Evolutionary conservation across 768 basidiomycete species (phyloP).

Genomic region (Tulasnella sp.): DNA sequence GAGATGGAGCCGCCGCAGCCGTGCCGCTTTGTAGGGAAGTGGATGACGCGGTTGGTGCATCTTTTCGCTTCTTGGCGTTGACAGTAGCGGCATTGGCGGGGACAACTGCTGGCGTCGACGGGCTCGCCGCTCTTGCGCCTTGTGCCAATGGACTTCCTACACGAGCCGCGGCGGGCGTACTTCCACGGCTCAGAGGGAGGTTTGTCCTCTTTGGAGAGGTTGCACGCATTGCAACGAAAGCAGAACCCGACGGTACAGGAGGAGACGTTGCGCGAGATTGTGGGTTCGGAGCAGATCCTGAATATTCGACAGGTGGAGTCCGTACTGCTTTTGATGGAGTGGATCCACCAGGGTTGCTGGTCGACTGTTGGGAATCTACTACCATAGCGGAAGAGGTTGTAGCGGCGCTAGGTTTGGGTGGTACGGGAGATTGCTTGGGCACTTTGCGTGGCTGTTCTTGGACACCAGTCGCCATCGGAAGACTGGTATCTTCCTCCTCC

Average conservation of each 20-base stretch:
- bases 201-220: conserved; percentile 68
- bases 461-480: conserved; percentile 21
- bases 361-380: conserved; percentile 29
- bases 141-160: conserved; percentile 45
- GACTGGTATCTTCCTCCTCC: conserved; percentile 34
- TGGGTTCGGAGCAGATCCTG: conserved; percentile 23
- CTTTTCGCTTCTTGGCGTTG: conserved; percentile 47
- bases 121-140: conserved; percentile 28
- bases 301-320: conserved; percentile 22
- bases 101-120: conserved; percentile 35
- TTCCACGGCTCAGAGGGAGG: conserved; percentile 31
- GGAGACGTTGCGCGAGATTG: conserved; percentile 53
- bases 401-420: conserved; percentile 29
- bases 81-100: conserved; percentile 25
- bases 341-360: conserved; percentile 39
- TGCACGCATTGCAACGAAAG: conserved; percentile 68
- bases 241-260: conserved; percentile 39
- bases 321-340: conserved; percentile 26
- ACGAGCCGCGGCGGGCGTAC: conserved; percentile 18
- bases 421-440: conserved; percentile 7
- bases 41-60: conserved; percentile 27
- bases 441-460: conserved; percentile 10
- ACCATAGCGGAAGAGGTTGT: conserved; percentile 34
- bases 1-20: neutral
- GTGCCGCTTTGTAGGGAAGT: conserved; percentile 19